Conservation (phyloP, 306 rosid species). For the Echinosophora koreensis region DNA sequence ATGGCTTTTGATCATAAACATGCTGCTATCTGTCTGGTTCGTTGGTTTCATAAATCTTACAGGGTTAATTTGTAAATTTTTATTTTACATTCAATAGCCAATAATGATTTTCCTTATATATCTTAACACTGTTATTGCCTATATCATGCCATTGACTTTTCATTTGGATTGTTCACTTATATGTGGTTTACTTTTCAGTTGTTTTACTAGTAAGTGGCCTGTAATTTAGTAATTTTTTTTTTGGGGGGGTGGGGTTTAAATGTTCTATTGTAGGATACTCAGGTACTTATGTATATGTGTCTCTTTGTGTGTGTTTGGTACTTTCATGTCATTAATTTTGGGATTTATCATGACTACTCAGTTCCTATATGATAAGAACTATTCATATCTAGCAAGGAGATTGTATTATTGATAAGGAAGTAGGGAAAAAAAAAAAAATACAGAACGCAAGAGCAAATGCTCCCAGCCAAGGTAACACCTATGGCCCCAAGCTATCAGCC, state of each 20-base stretch:
- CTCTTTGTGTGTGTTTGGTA: not conserved
- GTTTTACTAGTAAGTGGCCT: not conserved
- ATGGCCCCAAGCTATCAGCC: too few relatives aligned
- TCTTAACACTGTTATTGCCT: not conserved
- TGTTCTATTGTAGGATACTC: not conserved
- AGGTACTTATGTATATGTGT: not conserved
- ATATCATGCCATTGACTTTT: conserved; percentile 33
- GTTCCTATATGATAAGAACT: not conserved
- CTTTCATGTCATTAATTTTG: conserved; percentile 15
- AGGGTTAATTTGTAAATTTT: not conserved
- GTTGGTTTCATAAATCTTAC: conserved; percentile 29
- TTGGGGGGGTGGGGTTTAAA: not conserved
- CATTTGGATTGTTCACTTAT: conserved; percentile 2
- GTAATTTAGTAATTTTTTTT: conserved; percentile 1
- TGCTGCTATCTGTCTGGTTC: conserved; percentile 1
- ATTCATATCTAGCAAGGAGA: too few relatives aligned
- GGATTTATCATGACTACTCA: conserved; percentile 18
- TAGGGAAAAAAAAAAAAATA: too few relatives aligned
- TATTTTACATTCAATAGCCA: conserved; percentile 13
- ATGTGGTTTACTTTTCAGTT: conserved; percentile 10
- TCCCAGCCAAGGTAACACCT: too few relatives aligned
- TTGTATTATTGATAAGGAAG: too few relatives aligned
- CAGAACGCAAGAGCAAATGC: too few relatives aligned
- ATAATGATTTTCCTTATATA: not conserved
- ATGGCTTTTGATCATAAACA: conserved; percentile 40